These are phyloP conservation scores for Chrysosporium keratinophilum DNA, from an alignment of 2,329 filamentous ascomycete species.

Conservation along the genomic window DNA sequence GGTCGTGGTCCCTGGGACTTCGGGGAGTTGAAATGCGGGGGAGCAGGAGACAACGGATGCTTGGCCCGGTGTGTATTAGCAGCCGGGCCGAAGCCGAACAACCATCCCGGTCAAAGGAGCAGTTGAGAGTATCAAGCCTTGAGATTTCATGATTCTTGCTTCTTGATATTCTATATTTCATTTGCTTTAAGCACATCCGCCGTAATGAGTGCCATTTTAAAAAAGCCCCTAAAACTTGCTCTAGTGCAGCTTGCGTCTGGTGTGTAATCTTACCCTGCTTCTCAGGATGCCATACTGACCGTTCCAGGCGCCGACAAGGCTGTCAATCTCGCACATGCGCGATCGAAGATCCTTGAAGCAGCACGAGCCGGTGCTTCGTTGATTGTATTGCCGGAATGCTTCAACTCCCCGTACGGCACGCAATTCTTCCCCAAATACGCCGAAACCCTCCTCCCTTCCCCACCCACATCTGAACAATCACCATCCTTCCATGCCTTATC, in stretches of 20 bases:
- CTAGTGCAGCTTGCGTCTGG: constrained; percentile 71
- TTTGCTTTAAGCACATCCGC: too few species aligned
- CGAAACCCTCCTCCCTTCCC: constrained; percentile 71
- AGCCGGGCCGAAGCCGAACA: too few species aligned
- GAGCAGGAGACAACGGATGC: too few species aligned
- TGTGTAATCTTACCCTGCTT: constrained; percentile 25
- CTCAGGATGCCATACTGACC: constrained; percentile 18
- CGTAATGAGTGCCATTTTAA: constrained; percentile 51
- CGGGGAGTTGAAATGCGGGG: too few species aligned
- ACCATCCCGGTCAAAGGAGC: too few species aligned
- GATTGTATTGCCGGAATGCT: constrained; percentile 92
- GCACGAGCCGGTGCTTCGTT: constrained; percentile 66
- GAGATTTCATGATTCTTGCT: too few species aligned
- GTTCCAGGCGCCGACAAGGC: constrained; percentile 62
- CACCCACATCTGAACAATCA: constrained; percentile 58
- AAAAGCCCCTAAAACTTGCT: constrained; percentile 67
- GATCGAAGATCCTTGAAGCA: constrained; percentile 72
- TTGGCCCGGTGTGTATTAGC: too few species aligned
- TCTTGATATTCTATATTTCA: too few species aligned
- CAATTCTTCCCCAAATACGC: constrained; percentile 86
- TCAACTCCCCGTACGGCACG: constrained; percentile 94
- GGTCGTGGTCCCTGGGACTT: too few species aligned
- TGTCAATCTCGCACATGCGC: constrained; percentile 70
- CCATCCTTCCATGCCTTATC: constrained; percentile 81
- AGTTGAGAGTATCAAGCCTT: too few species aligned